Evolutionary conservation across 805 yeast species (phyloP), one percentile per base, ranked within the genome.

Genomic region (Yarrowia porcina): DNA sequence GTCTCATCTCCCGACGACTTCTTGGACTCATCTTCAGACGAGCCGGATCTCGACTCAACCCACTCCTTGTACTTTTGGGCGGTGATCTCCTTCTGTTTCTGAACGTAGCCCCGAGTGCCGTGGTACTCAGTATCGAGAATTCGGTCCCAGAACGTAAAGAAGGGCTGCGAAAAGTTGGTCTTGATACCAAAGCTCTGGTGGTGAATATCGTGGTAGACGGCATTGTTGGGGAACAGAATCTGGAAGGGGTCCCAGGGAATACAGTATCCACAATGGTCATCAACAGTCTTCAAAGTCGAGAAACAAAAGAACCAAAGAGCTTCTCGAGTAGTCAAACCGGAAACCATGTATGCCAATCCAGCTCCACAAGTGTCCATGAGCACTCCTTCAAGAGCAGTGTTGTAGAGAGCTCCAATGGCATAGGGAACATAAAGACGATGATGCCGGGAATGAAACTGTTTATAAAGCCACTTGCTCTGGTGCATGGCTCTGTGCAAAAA

Each of bases 211-310:
- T 94, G 99, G 74, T 91, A 94, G 32, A 91, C 88, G 13, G 98
- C 88, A 72, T 94, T 91, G 77, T 94, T 94, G 66, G 97, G 98
- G 82, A 94, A 94, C 21, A 93, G 63, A 44, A 84, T 72, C 79
- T 94, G 99, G 80, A 94, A 88, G 21, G 92, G 85, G 74, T 94
- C 99, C 73, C 79, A 88, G 15, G 98, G 98, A 63, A 94, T 79
- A 28, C 92, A 85, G 74, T 93, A 94, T n/a, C 99, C 99, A 75
- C 98, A 94, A 76, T 94, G 99, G 74, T 94, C 99, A 73, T 94
- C 98, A 56, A 94, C 97, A 0, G 99, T 94, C 75, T 94, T 94
- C 82, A 94, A 75, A 1, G 99, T 94, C 15, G 97, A 89, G 73
- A 94, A 90, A 1, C 93, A 85, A 75, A 80, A 94, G 63, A 94